Conservation (phyloP, 2,329 filamentous ascomycete genomes). For the Teratosphaeria gauchensis region DNA sequence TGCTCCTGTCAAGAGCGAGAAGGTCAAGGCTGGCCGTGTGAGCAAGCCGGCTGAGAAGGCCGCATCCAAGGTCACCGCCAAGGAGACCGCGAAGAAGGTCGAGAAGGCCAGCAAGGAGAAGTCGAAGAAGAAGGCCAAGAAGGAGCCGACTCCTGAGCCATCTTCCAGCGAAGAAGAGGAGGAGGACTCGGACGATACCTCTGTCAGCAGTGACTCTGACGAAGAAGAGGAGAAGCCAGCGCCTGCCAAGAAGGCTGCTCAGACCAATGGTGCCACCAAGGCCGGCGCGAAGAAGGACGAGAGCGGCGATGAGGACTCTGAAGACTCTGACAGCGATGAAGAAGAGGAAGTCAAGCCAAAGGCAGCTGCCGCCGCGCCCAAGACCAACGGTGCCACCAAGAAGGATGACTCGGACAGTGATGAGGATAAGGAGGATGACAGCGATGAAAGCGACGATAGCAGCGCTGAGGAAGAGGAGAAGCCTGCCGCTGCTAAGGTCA, state of each 20-base stretch:
- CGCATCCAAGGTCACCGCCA: slow-evolving; percentile 42
- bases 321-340: slow-evolving; percentile 22
- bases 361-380: slow-evolving; percentile 15
- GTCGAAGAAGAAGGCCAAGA: slow-evolving; percentile 38
- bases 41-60: slow-evolving; percentile 59
- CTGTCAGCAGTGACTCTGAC: neutral
- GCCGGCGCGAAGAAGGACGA: slow-evolving; percentile 7
- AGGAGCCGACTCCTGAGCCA: slow-evolving; percentile 39
- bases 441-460: slow-evolving; percentile 17
- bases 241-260: slow-evolving; percentile 11
- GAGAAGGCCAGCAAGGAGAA: slow-evolving; percentile 32
- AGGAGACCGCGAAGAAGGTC: slow-evolving; percentile 38
- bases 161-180: slow-evolving; percentile 24
- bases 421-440: slow-evolving; percentile 8
- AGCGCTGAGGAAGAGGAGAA: slow-evolving; percentile 13
- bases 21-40: slow-evolving; percentile 54
- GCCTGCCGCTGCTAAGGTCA: slow-evolving; percentile 1
- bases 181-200: neutral
- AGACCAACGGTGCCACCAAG: slow-evolving; percentile 21
- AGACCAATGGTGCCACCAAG: slow-evolving; percentile 20
- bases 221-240: neutral
- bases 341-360: slow-evolving; percentile 26
- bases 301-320: slow-evolving; percentile 15
- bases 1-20: slow-evolving; percentile 36
- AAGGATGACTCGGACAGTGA: neutral